These are phyloP conservation scores for Lachancea nothofagi DNA, from an alignment of 805 yeast species.

Conservation along the genomic window DNA sequence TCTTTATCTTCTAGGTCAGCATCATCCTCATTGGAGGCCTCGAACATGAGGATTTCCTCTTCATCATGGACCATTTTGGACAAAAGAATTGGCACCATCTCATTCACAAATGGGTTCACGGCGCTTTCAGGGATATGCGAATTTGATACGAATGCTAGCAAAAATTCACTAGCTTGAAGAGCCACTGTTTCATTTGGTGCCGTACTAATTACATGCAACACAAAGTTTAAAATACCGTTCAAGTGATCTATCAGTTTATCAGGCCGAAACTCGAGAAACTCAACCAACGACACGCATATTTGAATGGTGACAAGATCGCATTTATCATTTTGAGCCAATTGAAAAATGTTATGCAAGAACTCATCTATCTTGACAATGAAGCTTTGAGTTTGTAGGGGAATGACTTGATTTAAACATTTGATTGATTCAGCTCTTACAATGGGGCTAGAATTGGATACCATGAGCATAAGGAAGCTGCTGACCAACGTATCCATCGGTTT, in stretches of 20 bases:
- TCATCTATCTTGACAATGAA: conserved; percentile 60
- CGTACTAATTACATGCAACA: conserved; percentile 67
- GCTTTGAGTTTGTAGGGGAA: conserved; percentile 63
- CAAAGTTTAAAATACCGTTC: conserved; percentile 79
- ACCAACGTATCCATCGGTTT: conserved; percentile 65
- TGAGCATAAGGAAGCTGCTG: conserved; percentile 54
- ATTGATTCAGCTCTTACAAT: conserved; percentile 58
- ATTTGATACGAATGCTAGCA: conserved; percentile 67
- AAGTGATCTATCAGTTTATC: conserved; percentile 76
- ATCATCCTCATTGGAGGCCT: conserved; percentile 58
- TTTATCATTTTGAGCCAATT: conserved; percentile 54
- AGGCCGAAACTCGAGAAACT: conserved; percentile 68
- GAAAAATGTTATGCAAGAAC: conserved; percentile 58
- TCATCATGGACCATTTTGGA: conserved; percentile 85
- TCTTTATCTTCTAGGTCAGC: conserved; percentile 73
- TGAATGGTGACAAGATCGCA: conserved; percentile 59
- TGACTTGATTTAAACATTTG: conserved; percentile 69
- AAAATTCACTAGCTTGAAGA: conserved; percentile 88
- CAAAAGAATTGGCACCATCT: conserved; percentile 71
- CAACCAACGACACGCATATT: conserved; percentile 70
- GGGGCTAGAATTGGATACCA: conserved; percentile 36
- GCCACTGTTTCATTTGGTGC: conserved; percentile 64
- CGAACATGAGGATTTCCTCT: conserved; percentile 64
- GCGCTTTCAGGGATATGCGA: conserved; percentile 46
- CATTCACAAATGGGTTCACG: conserved; percentile 51